Evolutionary conservation across 1,284 basidiomycete species (phyloP).

Genomic region (Moniliophthora roreri): DNA sequence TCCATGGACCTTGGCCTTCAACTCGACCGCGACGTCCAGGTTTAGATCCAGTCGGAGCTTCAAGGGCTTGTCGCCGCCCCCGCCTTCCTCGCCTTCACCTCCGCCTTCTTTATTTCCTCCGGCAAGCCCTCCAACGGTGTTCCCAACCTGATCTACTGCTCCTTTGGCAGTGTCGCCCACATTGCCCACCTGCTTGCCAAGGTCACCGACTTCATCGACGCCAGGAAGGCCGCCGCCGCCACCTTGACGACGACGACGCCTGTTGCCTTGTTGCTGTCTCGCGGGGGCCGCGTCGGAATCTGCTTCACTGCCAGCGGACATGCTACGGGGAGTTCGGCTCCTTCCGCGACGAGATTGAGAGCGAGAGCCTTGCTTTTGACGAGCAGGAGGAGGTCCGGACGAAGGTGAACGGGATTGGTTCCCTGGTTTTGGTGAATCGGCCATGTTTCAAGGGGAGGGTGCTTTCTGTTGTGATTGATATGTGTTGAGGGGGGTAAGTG

Average conservation of each 20-base stretch:
- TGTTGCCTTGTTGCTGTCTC: not conserved
- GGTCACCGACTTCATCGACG: slow-evolving; percentile 11
- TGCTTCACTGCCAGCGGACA: slow-evolving; percentile 4
- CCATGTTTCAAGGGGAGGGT: not conserved
- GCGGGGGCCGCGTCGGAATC: slow-evolving; percentile 8
- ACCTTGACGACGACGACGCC: slow-evolving; percentile 10
- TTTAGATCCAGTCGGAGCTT: slow-evolving; percentile 14
- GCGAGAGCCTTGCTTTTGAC: slow-evolving; percentile 9
- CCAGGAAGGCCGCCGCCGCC: slow-evolving; percentile 9
- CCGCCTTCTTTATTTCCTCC: too few species aligned
- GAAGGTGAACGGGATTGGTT: slow-evolving; percentile 14
- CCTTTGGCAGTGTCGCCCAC: slow-evolving; percentile 8
- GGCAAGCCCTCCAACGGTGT: not conserved
- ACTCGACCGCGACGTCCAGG: slow-evolving; percentile 14
- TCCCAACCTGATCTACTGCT: not conserved
- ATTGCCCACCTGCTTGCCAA: slow-evolving; percentile 7
- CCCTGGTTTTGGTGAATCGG: slow-evolving; percentile 1
- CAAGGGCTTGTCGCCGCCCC: slow-evolving; percentile 8
- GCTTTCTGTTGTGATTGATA: not conserved
- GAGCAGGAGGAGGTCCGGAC: slow-evolving; percentile 10
- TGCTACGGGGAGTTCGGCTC: slow-evolving; percentile 9
- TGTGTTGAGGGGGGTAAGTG: not conserved
- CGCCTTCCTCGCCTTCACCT: too few species aligned
- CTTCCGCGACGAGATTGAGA: slow-evolving; percentile 9
- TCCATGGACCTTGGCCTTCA: slow-evolving; percentile 15